Conservation (phyloP, 2,329 filamentous ascomycete genomes). For the Penicillium hordei region DNA sequence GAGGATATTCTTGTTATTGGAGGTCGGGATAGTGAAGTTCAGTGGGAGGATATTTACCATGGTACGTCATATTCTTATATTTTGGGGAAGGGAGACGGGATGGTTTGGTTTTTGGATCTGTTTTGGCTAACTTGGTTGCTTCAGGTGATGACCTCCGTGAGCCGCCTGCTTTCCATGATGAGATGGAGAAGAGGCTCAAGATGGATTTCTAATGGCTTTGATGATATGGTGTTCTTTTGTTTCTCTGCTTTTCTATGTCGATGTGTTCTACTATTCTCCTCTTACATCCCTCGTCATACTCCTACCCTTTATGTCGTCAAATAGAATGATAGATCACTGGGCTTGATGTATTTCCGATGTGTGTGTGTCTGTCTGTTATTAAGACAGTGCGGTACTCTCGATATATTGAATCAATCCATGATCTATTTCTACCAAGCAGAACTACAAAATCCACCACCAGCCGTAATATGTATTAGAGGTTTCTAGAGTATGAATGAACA, state of each 20-base stretch:
- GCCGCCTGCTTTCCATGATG: slow-evolving; percentile 75
- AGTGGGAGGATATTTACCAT: slow-evolving; percentile 91
- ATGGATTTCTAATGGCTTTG: slow-evolving; percentile 55
- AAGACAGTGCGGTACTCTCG: background rate
- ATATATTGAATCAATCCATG: slow-evolving; percentile 13
- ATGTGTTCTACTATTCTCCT: slow-evolving; percentile 17
- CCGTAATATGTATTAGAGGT: background rate
- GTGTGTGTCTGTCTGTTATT: background rate
- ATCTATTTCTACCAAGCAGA: background rate
- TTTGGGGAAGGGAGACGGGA: too few species aligned
- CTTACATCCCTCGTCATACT: slow-evolving; percentile 10
- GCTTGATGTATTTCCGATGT: background rate
- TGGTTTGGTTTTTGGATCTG: background rate
- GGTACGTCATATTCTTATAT: slow-evolving; percentile 49
- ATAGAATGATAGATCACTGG: slow-evolving; percentile 21
- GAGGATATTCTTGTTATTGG: slow-evolving; percentile 74
- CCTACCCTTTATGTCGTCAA: slow-evolving; percentile 10
- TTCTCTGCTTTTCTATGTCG: slow-evolving; percentile 12
- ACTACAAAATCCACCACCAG: background rate
- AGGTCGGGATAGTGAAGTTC: slow-evolving; percentile 72
- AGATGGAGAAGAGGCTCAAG: slow-evolving; percentile 90
- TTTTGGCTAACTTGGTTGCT: slow-evolving; percentile 13
- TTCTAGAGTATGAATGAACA: background rate
- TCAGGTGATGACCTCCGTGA: slow-evolving; percentile 67
- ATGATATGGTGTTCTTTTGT: slow-evolving; percentile 18